Evolutionary conservation across 306 rosid species (phyloP), one percentile per base, ranked within the genome.

Genomic region (Oemleria cerasiformis): DNA sequence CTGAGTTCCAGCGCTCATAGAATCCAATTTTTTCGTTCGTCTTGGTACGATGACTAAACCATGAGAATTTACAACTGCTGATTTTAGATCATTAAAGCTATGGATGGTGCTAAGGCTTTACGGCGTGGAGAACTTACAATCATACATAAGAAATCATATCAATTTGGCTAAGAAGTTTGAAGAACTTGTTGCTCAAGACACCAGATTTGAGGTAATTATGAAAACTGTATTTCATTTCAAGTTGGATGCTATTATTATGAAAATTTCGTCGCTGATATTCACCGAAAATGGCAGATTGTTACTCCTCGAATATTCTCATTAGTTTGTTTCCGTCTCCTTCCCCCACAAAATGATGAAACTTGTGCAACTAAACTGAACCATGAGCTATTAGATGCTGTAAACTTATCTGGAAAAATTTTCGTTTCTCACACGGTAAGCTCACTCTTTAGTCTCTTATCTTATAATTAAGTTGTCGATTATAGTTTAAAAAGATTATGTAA

Each of bases 31-130:
- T 49, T 49, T 2, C 0, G 8, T 15, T 30, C 36, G 36, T 30
- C 36, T 30, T 30, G 36, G 36, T 30, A 30, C 36, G 36, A 30
- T 30, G 36, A 30, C 36, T 30, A 4, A 30, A 30, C 36, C 36
- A 30, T 30, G 36, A 30, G 36, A 30, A 30, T 30, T 30, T 30
- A 30, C 4, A 41, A 7, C 47, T 72, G 21, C 69, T 76, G 65
- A 38, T 21, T 70, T 60, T 76, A 93, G 98, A 81, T 91, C 97
- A 64, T 78, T 91, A 71, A 94, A 94, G 78, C 87, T 91, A 39
- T 91, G 97, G 98, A 87, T 91, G 97, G 97, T 91, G 74, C 54
- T 94, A 58, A 85, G 98, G 25, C 90, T 94, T 57, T 91, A 94
- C 67, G 98, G 98, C 76, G 55, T 89, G 75, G 96, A 91, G 70